Percentiles rank a stretch among this genome's conserved stretches.
Evolutionary conservation across 768 basidiomycete species (phyloP).

Genomic region (Tephrocybe sp.): DNA sequence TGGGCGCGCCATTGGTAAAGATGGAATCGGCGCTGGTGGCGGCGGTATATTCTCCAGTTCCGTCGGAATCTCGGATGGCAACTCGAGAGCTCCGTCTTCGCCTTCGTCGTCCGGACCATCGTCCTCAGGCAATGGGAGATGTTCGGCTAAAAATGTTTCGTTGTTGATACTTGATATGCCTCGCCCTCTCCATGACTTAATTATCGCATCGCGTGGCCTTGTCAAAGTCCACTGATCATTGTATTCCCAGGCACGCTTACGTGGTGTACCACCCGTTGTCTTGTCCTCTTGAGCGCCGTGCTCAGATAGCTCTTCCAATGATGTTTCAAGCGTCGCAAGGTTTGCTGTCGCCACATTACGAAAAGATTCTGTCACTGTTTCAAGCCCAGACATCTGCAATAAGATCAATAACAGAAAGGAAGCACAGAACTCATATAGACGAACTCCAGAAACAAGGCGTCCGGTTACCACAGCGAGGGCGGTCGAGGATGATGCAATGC

Average conservation of each 20-base stretch:
- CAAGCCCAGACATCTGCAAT: conserved; percentile 41
- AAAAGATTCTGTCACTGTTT: conserved; percentile 42
- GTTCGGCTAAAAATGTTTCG: conserved; percentile 38
- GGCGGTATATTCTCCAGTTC: conserved; percentile 18
- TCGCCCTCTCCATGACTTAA: conserved; percentile 50
- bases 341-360: conserved; percentile 39
- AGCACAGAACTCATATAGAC: conserved; percentile 12
- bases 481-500: conserved; percentile 49
- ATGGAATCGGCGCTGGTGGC: not conserved
- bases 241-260: conserved; percentile 72
- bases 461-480: conserved; percentile 25
- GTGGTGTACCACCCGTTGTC: conserved; percentile 74
- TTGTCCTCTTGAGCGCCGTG: conserved; percentile 63
- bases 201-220: conserved; percentile 55
- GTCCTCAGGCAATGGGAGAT: conserved; percentile 31
- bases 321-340: conserved; percentile 49
- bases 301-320: conserved; percentile 50
- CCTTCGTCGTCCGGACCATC: conserved; percentile 26
- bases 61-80: not conserved
- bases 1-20: conserved; percentile 13
- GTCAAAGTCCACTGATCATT: conserved; percentile 74
- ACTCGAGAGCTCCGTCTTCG: conserved; percentile 11
- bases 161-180: conserved; percentile 25
- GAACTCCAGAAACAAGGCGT: conserved; percentile 54
- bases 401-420: not conserved